Evolutionary conservation across 257 asterid genomes (phyloP).

Genomic region (Solanum chmielewskii): DNA sequence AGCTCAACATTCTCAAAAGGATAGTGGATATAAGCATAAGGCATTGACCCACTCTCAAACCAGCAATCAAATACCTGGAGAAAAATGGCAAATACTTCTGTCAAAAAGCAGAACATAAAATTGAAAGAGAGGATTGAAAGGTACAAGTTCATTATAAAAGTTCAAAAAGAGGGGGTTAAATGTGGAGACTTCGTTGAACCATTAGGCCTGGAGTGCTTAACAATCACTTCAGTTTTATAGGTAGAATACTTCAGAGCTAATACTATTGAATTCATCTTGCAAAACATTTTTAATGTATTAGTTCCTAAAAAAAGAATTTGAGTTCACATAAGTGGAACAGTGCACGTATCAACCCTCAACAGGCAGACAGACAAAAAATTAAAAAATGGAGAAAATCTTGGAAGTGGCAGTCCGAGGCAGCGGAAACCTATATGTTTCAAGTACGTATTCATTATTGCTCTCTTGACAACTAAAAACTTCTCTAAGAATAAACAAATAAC

Average conservation of each 20-base stretch:
- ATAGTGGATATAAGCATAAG: constrained; percentile 93
- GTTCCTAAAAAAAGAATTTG: neutral
- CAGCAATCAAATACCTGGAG: constrained; percentile 82
- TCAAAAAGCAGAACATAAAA: neutral
- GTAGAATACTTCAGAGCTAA: neutral
- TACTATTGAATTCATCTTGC: neutral
- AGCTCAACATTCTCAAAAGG: constrained; percentile 90
- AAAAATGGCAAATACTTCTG: neutral
- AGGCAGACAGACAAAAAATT: neutral
- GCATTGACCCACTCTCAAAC: constrained; percentile 99
- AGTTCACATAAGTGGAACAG: neutral
- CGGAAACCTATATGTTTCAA: neutral
- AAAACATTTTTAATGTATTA: neutral
- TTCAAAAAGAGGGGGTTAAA: neutral
- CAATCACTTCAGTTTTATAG: neutral
- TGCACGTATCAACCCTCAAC: neutral
- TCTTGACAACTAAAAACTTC: neutral
- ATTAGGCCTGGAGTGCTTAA: neutral
- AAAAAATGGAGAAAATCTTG: neutral
- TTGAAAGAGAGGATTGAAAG: neutral
- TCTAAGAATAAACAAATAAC: neutral
- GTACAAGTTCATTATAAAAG: neutral
- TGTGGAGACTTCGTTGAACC: neutral
- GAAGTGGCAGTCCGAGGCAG: neutral
- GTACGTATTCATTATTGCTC: neutral